Conservation (phyloP, 129 eudicot genomes). For the Deinandra increscens region DNA sequence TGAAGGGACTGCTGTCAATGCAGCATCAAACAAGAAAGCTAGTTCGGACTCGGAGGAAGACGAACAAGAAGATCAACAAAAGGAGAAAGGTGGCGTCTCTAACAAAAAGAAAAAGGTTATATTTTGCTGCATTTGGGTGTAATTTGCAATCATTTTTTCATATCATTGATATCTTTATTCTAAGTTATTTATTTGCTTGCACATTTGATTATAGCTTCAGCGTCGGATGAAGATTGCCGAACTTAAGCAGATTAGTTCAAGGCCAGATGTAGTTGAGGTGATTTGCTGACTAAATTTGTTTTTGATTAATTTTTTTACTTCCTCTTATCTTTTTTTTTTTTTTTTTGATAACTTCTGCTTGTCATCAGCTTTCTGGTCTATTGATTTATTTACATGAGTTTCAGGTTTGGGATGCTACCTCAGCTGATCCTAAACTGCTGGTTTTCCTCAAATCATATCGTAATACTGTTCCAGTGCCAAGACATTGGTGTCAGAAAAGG, state of each 20-base stretch:
- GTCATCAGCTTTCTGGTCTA: not conserved
- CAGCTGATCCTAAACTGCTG: conserved; percentile 89
- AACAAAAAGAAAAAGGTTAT: conserved; percentile 95
- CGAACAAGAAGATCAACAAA: conserved; percentile 72
- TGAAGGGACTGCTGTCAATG: conserved; percentile 58
- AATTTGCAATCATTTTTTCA: not conserved
- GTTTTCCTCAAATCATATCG: conserved; percentile 89
- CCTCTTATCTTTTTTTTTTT: not conserved
- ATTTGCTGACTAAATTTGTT: conserved; percentile 2
- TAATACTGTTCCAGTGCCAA: conserved; percentile 94
- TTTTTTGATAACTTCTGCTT: conserved; percentile 4
- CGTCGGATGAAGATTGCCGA: conserved; percentile 98
- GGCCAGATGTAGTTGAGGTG: conserved; percentile 99
- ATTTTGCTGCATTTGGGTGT: not conserved
- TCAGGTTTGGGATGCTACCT: conserved; percentile 99
- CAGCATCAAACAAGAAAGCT: conserved; percentile 61
- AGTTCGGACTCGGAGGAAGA: conserved; percentile 94
- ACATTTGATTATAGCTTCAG: conserved; percentile 62
- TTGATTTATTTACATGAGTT: conserved; percentile 15
- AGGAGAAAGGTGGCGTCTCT: conserved; percentile 79
- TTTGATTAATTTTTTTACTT: not conserved
- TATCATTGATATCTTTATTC: not conserved
- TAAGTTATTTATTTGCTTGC: conserved; percentile 1
- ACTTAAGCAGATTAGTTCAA: conserved; percentile 81
- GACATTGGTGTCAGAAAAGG: conserved; percentile 99